Evolutionary conservation across 768 basidiomycete species (phyloP), one percentile per base, ranked within the genome.

Genomic region (Dentipellis sp.): DNA sequence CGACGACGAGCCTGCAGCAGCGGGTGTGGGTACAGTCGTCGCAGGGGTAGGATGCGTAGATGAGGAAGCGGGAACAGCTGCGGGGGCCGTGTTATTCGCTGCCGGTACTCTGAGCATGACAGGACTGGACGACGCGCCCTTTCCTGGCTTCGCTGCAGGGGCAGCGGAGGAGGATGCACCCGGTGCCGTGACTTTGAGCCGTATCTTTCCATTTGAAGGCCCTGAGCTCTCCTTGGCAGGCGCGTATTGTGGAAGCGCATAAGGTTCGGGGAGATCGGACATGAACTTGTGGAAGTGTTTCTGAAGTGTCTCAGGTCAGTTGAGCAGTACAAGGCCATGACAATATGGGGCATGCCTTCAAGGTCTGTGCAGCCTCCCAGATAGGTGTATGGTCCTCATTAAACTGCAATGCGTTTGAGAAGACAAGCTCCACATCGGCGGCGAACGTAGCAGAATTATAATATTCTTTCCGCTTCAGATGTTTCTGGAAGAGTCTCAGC

Each of bases 341-440:
- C 17, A 38, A 39, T 55, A 42, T 49, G 5, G 37, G 50, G 48
- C 77, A 37, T 67, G 89, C 90, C 63, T 82, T 75, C 22, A 93
- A 77, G 3, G 73, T 68, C 17, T 76, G 66, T 17, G 91, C 89
- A 63, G 91, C 88, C 62, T 88, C 82, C 84, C 88, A 92, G 29
- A 93, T 88, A 55, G 71, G 78, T 23, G 86, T 90, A 64, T 87
- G 83, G 29, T 95, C 93, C 64, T 81, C 83, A 63, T 97, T 97
- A 72, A 94, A 97, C 56, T 78, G 71, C 67, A 91, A 75, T 10
- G 93, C 94, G 66, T 97, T 97, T 7, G 82, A 79, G 70, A 94
- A 95, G 22, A 97, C 87, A 42, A 94, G 78, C 63, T 94, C 91
- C 12, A 94, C 86, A 57, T 97, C 94, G 9, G 80, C 81, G 46